Conservation (phyloP, 2,329 filamentous ascomycete species). For the Aspergillus luchuensis region DNA sequence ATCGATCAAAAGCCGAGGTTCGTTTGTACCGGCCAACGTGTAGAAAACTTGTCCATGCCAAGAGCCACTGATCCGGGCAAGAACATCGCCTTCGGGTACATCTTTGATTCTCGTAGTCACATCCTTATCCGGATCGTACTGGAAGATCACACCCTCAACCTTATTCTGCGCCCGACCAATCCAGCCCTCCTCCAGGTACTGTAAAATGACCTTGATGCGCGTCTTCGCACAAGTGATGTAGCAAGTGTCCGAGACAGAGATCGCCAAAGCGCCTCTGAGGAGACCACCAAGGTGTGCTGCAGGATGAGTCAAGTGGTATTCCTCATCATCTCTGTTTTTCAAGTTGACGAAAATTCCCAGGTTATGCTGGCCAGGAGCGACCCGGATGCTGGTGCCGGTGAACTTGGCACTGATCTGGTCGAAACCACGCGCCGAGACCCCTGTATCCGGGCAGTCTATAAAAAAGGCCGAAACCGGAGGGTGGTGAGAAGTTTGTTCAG, state of each 20-base stretch:
- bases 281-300: constrained; percentile 90
- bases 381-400: constrained; percentile 90
- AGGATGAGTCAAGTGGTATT: constrained; percentile 93
- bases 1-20: constrained; percentile 77
- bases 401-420: constrained; percentile 98
- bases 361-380: constrained; percentile 89
- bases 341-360: constrained; percentile 92
- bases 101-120: constrained; percentile 78
- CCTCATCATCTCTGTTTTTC: constrained; percentile 77
- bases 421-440: constrained; percentile 83
- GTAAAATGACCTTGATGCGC: constrained; percentile 84
- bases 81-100: constrained; percentile 79
- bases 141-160: constrained; percentile 87
- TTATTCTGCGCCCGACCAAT: constrained; percentile 87
- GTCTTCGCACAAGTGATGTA: constrained; percentile 90
- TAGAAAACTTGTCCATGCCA: constrained; percentile 77
- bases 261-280: constrained; percentile 79
- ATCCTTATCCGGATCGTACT: constrained; percentile 85
- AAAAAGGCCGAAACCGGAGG: constrained; percentile 96
- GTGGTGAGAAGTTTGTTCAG: constrained; percentile 97
- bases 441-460: constrained; percentile 88
- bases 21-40: constrained; percentile 51
- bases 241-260: constrained; percentile 87
- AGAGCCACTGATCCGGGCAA: constrained; percentile 78
- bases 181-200: constrained; percentile 95